Conservation (phyloP, 2,329 filamentous ascomycete species). For the Trichoderma brevicompactum region DNA sequence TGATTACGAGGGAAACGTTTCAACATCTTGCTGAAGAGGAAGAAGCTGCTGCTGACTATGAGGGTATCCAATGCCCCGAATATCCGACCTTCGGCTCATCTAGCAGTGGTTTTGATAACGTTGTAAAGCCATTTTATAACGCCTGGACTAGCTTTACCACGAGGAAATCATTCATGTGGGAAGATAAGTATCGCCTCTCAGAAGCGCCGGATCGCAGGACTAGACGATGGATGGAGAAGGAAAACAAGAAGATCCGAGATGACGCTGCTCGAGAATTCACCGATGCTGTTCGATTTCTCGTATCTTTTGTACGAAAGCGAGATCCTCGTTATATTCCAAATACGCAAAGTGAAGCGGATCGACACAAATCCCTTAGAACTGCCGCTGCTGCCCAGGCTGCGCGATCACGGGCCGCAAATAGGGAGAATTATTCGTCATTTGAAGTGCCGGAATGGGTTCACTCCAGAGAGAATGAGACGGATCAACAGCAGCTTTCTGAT, state of each 20-base stretch:
- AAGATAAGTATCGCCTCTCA: constrained; percentile 78
- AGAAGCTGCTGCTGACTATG: constrained; percentile 71
- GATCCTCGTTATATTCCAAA: constrained; percentile 84
- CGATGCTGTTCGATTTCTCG: constrained; percentile 83
- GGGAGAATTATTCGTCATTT: constrained; percentile 69
- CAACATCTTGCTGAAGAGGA: constrained; percentile 82
- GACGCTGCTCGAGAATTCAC: constrained; percentile 88
- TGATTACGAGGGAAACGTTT: constrained; percentile 76
- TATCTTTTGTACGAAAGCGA: constrained; percentile 86
- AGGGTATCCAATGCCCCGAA: constrained; percentile 60
- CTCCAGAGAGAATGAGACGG: constrained; percentile 57
- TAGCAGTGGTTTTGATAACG: constrained; percentile 73
- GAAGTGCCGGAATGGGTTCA: constrained; percentile 77
- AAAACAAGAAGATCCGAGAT: constrained; percentile 84
- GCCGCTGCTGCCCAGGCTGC: constrained; percentile 84
- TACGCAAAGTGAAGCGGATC: constrained; percentile 76
- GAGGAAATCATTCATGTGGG: constrained; percentile 85
- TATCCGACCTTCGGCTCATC: constrained; percentile 85
- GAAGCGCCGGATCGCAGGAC: constrained; percentile 86
- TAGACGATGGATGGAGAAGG: constrained; percentile 89
- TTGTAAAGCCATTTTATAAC: constrained; percentile 80
- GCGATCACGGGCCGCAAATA: constrained; percentile 78
- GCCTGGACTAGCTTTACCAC: constrained; percentile 83
- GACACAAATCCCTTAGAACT: constrained; percentile 76
- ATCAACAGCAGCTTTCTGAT: constrained; percentile 64